phyloP scores from a whole-genome alignment of 352 stramenopile genomes.

The Pythium rhizo-oryzae region DNA sequence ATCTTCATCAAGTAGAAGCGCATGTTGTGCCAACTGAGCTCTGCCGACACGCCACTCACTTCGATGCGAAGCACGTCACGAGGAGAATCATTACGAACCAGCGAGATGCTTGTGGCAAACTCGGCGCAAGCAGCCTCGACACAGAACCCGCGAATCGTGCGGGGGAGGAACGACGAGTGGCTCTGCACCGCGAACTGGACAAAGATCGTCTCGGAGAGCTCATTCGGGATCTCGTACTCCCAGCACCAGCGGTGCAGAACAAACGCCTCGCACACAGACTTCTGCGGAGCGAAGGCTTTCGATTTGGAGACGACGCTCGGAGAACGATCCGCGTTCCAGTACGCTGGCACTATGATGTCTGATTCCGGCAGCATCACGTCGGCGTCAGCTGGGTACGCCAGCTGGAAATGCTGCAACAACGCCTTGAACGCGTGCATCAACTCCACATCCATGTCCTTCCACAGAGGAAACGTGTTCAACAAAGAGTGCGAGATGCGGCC shows the following conservation, averaged over 20 bases:
- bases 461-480: constrained; percentile 7
- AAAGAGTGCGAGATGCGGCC: constrained; percentile 1
- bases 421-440: constrained; percentile 34
- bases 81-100: not conserved
- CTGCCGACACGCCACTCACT: not conserved
- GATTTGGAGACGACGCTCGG: no score
- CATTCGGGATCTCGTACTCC: constrained; percentile 32
- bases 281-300: not conserved
- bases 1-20: constrained; percentile 23
- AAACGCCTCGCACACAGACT: constrained; percentile 2
- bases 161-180: constrained; percentile 15
- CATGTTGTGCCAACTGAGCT: constrained; percentile 7
- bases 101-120: constrained; percentile 15
- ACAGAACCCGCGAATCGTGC: not conserved
- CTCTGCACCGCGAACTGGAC: constrained; percentile 36
- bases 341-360: constrained; percentile 16
- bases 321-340: constrained; percentile 9
- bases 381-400: constrained; percentile 28
- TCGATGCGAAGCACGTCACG: constrained; percentile 18
- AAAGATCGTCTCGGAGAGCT: constrained; percentile 33
- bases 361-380: constrained; percentile 19
- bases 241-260: constrained; percentile 23
- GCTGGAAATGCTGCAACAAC: constrained; percentile 32
- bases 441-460: constrained; percentile 30
- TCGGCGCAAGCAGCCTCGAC: constrained; percentile 15